phyloP scores from a whole-genome alignment of 2,329 filamentous ascomycete species.

The Amesomyces nigricolor region DNA sequence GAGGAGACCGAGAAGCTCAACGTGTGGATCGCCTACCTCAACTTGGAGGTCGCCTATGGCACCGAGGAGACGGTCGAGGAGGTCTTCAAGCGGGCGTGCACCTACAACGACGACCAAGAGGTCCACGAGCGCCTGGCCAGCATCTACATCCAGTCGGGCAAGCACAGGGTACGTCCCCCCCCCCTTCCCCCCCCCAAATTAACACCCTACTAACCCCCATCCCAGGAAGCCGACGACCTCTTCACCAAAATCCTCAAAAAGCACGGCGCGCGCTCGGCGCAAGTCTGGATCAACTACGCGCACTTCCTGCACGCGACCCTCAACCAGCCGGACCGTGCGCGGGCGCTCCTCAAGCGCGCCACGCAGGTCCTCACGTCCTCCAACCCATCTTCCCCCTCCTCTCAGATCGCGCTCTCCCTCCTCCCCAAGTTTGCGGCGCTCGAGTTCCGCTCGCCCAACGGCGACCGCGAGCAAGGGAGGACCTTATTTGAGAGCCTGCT shows the following conservation, averaged over 20 bases:
- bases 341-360: slow-evolving; percentile 74
- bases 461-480: slow-evolving; percentile 82
- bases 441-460: slow-evolving; percentile 79
- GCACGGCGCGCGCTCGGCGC: slow-evolving; percentile 71
- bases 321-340: slow-evolving; percentile 64
- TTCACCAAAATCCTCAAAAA: slow-evolving; percentile 87
- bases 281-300: slow-evolving; percentile 91
- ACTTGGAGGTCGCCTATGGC: slow-evolving; percentile 87
- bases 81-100: slow-evolving; percentile 85
- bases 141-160: slow-evolving; percentile 90
- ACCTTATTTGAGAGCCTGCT: slow-evolving; percentile 91
- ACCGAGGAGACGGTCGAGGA: slow-evolving; percentile 76
- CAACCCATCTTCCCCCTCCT: slow-evolving; percentile 2
- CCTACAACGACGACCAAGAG: slow-evolving; percentile 88
- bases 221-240: slow-evolving; percentile 77
- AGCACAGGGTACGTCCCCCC: slow-evolving; percentile 61
- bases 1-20: slow-evolving; percentile 92
- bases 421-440: slow-evolving; percentile 86
- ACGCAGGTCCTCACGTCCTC: slow-evolving; percentile 71
- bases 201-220: background rate
- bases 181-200: background rate
- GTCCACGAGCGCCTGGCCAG: slow-evolving; percentile 84
- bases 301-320: slow-evolving; percentile 79
- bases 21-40: slow-evolving; percentile 90
- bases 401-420: slow-evolving; percentile 61